These are phyloP conservation scores for Paracorniculantispora psalliotae DNA, from an alignment of 2,329 filamentous ascomycete species.

Conservation along the genomic window DNA sequence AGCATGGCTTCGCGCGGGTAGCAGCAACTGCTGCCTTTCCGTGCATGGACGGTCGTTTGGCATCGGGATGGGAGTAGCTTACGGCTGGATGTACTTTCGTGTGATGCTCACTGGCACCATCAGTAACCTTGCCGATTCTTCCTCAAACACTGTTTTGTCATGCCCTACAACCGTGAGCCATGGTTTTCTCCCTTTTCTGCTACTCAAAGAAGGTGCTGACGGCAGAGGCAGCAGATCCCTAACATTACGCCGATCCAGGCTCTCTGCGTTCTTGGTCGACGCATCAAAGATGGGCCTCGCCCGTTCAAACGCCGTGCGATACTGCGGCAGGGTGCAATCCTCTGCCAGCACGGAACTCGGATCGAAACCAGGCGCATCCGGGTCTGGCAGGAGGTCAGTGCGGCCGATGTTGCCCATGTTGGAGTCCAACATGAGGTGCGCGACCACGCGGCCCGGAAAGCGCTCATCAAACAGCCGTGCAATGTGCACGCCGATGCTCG, in stretches of 20 bases:
- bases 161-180: constrained; percentile 22
- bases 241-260: constrained; percentile 19
- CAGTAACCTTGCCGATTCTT: neutral
- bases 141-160: constrained; percentile 19
- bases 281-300: constrained; percentile 20
- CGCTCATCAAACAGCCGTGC: constrained; percentile 46
- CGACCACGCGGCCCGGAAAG: constrained; percentile 41
- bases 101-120: constrained; percentile 28
- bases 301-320: constrained; percentile 15
- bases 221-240: constrained; percentile 17
- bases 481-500: constrained; percentile 26
- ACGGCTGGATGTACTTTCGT: constrained; percentile 47
- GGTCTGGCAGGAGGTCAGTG: constrained; percentile 50
- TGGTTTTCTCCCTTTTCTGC: neutral
- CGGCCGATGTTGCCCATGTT: constrained; percentile 54
- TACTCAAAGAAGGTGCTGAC: constrained; percentile 15
- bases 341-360: constrained; percentile 15
- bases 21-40: neutral
- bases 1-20: neutral
- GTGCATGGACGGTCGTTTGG: neutral
- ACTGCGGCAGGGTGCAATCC: constrained; percentile 11
- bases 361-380: constrained; percentile 43
- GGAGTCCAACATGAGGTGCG: constrained; percentile 49
- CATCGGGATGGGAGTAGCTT: constrained; percentile 7
- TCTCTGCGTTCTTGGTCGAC: constrained; percentile 18